phyloP scores from a whole-genome alignment of 208 protist genomes.

The Acanthamoeba sp. region DNA sequence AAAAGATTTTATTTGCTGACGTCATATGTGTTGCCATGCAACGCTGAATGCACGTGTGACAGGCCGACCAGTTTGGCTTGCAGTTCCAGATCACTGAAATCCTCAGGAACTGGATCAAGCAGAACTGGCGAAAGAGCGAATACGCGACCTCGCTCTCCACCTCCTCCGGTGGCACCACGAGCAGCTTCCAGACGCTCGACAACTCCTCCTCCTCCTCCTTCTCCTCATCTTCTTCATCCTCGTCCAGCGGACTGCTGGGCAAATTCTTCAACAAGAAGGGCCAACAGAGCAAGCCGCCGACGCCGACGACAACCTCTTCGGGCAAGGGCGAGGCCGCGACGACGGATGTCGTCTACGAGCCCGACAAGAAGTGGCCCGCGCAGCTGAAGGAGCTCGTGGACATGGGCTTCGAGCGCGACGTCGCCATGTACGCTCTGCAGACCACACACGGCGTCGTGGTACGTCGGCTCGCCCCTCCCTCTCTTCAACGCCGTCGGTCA shows the following conservation, averaged over 20 bases:
- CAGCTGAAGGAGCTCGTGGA: constrained; percentile 56
- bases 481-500: not conserved
- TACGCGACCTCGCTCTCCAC: constrained; percentile 19
- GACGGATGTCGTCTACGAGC: constrained; percentile 3
- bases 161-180: constrained; percentile 36
- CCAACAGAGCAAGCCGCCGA: not conserved
- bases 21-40: too few relatives aligned
- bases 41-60: too few relatives aligned
- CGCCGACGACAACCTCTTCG: not conserved
- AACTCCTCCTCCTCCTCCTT: not conserved
- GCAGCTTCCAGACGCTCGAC: not conserved
- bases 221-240: not conserved
- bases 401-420: constrained; percentile 63
- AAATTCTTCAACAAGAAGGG: constrained; percentile 67
- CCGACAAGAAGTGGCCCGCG: constrained; percentile 52
- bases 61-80: constrained; percentile 47
- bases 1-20: too few relatives aligned
- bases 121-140: constrained; percentile 48
- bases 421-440: constrained; percentile 62
- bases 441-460: constrained; percentile 42
- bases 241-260: not conserved
- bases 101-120: constrained; percentile 20
- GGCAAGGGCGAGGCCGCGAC: not conserved
- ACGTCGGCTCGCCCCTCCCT: not conserved
- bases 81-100: constrained; percentile 70